Conservation (phyloP, 106 monocot species). For the Acorus gramineus region DNA sequence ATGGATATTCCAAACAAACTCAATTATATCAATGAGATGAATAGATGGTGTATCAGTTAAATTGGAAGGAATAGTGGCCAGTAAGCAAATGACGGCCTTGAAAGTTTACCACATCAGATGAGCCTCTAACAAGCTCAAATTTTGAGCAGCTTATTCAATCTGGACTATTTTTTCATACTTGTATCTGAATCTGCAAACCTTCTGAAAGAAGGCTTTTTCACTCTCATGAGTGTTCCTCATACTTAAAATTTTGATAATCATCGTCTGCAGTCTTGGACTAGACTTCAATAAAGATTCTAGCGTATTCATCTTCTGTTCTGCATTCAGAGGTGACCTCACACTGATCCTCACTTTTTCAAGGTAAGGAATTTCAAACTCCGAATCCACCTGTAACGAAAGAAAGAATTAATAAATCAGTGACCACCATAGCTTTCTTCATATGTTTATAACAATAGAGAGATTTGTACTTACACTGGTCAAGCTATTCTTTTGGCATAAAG, state of each 20-base stretch:
- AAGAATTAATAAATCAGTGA: not conserved
- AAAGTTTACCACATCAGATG: too few relatives aligned
- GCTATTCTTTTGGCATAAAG: too few relatives aligned
- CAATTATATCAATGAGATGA: too few relatives aligned
- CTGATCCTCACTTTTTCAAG: slow-evolving; percentile 71
- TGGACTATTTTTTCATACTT: slow-evolving; percentile 41
- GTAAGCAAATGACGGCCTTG: too few relatives aligned
- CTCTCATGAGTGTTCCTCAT: slow-evolving; percentile 65
- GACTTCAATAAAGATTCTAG: slow-evolving; percentile 53
- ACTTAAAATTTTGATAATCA: slow-evolving; percentile 76
- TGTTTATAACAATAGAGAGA: not conserved
- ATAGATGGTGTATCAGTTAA: too few relatives aligned
- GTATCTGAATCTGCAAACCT: slow-evolving; percentile 60
- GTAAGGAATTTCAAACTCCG: slow-evolving; percentile 55
- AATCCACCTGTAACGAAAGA: slow-evolving; percentile 52
- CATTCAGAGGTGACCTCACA: slow-evolving; percentile 83
- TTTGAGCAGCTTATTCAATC: slow-evolving; percentile 40
- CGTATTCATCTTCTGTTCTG: slow-evolving; percentile 83
- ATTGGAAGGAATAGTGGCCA: too few relatives aligned
- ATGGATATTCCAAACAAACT: too few relatives aligned
- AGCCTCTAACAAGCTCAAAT: too few relatives aligned
- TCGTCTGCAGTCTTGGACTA: slow-evolving; percentile 34
- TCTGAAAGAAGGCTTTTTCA: slow-evolving; percentile 84
- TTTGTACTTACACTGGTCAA: too few relatives aligned
- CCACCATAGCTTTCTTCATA: not conserved